Percentiles rank a stretch among this genome's conserved stretches.
These are phyloP conservation scores for Pseudoperonospora humuli DNA, from an alignment of 352 stramenopile genomes.

Conservation along the genomic window DNA sequence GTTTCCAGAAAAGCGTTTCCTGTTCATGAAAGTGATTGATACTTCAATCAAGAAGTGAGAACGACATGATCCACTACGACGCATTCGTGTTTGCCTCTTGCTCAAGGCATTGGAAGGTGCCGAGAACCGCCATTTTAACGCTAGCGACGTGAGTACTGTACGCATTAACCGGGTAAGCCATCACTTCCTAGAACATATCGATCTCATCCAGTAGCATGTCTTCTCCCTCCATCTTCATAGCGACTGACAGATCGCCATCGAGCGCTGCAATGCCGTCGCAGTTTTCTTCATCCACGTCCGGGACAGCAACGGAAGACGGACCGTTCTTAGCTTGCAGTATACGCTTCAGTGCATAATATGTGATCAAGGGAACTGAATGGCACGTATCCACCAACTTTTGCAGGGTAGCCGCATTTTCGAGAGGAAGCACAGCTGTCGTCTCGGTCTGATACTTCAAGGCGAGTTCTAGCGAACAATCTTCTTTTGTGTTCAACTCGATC, in stretches of 20 bases:
- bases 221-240: constrained; percentile 80
- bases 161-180: neutral
- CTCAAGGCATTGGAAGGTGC: neutral
- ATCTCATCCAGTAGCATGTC: constrained; percentile 83
- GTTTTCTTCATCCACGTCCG: constrained; percentile 34
- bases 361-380: constrained; percentile 72
- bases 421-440: constrained; percentile 12
- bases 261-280: constrained; percentile 72
- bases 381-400: constrained; percentile 44
- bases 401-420: constrained; percentile 37
- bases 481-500: constrained; percentile 57
- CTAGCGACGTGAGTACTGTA: neutral
- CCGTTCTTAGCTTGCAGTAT: constrained; percentile 39
- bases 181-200: constrained; percentile 61
- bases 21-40: no score
- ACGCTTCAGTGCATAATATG: constrained; percentile 69
- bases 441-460: constrained; percentile 49
- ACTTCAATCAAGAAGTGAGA: no score
- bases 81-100: neutral
- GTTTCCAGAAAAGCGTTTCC: constrained; percentile 17
- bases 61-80: constrained; percentile 6
- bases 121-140: neutral
- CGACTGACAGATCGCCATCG: constrained; percentile 57
- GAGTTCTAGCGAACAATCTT: constrained; percentile 60
- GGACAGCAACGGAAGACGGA: constrained; percentile 10